Base-by-base conservation (phyloP, 2,329 filamentous ascomycete genomes). In the Pseudovirgaria hyperparasitica region DNA sequence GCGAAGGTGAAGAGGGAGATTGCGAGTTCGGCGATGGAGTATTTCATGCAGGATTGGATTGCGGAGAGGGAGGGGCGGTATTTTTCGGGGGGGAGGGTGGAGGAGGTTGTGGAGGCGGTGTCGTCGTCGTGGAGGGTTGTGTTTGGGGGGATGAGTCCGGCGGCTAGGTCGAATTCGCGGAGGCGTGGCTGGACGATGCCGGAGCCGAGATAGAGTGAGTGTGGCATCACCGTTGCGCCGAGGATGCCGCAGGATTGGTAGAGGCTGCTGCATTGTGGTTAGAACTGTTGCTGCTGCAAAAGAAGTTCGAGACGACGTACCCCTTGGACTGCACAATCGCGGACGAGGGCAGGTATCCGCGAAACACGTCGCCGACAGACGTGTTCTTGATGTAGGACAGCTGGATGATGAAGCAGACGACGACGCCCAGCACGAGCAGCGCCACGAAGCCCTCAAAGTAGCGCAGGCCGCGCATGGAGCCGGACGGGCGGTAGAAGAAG, bases 1-100 rank as follows among this genome's bases (percentile, higher is more conserved):
- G 82, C 82, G 48, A 87, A 86, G 0, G 79, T 82, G 48, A 85
- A 82, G 19, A 90, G 72, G 0, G 76, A 79, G 9, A 84, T 46
- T 5, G 70, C 60, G 7, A 86, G 58, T 46, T 90, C 82, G 12
- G 67, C 57, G 30, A 81, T 73, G 4, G 77, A 81, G 48, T 80
- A 80, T 33, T 73, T 78, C 43, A 86, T 67, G 34, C 76, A 85
- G 41, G 73, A 68, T 10, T 67, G 67, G 36, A 90, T 82, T n/a
- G 82, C 80, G 5, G 64, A 54, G 2, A 81, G 61, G 1, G 77
- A 82, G 1, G 82, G 82, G 5, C 71, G 58, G 49, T 87, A 90
- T 32, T 70, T 67, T 16, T 34, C 33, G n/a, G 22, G 23, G 13
- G 16, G 9, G 12, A 12, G n/a, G 9, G 29, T 29, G 9, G 22